Conservation (phyloP, 1,284 basidiomycete species). For the Cutaneotrichosporon cutaneum region DNA sequence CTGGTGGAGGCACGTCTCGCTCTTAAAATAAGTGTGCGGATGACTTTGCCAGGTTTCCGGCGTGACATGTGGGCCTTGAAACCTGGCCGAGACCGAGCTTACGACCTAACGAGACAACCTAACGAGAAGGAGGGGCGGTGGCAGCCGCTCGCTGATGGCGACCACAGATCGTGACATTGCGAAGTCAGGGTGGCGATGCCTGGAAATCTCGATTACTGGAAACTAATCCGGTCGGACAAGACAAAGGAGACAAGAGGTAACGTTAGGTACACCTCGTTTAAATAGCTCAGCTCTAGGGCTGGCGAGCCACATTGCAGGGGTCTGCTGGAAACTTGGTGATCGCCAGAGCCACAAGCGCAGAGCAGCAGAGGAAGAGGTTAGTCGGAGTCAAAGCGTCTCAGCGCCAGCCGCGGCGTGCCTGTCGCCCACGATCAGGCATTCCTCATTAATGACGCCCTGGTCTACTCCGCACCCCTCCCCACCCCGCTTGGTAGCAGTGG, state of each 20-base stretch:
- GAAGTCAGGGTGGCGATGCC: background rate
- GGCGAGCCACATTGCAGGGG: background rate
- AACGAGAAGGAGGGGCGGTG: background rate
- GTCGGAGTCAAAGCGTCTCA: background rate
- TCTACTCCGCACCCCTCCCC: background rate
- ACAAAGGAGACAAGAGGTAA: background rate
- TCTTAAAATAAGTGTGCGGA: too few relatives aligned
- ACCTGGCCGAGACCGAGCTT: background rate
- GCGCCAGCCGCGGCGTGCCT: background rate
- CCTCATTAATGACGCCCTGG: background rate
- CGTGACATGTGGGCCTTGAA: background rate
- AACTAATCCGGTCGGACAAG: background rate
- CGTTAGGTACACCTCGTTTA: background rate
- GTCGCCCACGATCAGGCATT: background rate
- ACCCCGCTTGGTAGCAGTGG: background rate
- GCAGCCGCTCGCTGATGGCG: too few relatives aligned
- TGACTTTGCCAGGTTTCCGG: too few relatives aligned
- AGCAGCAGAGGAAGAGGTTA: background rate
- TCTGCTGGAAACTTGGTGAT: background rate
- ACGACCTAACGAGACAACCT: too few relatives aligned
- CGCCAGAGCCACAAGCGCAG: background rate
- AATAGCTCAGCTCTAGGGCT: background rate
- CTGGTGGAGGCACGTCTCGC: too few relatives aligned
- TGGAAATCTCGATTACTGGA: too few relatives aligned
- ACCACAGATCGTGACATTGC: background rate